Evolutionary conservation across 73 alveolate genomes (phyloP).

Genomic region (Paramecium sexaurelia): DNA sequence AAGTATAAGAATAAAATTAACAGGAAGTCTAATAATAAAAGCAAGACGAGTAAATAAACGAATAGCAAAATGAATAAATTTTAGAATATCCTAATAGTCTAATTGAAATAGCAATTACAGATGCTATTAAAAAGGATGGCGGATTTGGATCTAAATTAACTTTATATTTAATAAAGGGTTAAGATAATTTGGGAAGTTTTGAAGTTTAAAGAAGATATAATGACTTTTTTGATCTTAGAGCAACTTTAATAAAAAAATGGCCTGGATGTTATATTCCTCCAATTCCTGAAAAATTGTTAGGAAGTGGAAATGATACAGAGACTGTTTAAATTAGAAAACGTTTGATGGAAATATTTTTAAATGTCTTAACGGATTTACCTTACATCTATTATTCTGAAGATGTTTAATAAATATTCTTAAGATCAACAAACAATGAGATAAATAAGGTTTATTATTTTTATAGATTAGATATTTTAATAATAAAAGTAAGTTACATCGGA

Average conservation of each 20-base stretch:
- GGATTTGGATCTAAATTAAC: neutral
- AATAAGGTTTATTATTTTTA: neutral
- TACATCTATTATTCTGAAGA: constrained; percentile 38
- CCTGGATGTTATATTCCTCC: constrained; percentile 97
- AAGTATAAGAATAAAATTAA: neutral
- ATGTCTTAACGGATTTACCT: constrained; percentile 4
- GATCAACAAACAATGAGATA: neutral
- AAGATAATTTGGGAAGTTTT: constrained; percentile 51
- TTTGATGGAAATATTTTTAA: constrained; percentile 6
- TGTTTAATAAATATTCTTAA: neutral
- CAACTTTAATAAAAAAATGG: constrained; percentile 77
- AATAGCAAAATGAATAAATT: neutral
- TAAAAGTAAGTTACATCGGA: neutral
- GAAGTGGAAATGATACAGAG: constrained; percentile 37
- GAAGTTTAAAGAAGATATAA: constrained; percentile 81
- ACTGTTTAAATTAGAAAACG: constrained; percentile 17
- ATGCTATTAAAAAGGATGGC: neutral
- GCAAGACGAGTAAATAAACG: neutral
- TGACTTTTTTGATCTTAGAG: constrained; percentile 91
- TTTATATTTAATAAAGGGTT: neutral
- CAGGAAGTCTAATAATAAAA: neutral
- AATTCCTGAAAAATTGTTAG: constrained; percentile 72
- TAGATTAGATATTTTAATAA: neutral
- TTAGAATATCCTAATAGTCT: neutral
- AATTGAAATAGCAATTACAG: neutral